Evolutionary conservation across 2,329 filamentous ascomycete species (phyloP).

Genomic region (Hymenoscyphus infarciens): DNA sequence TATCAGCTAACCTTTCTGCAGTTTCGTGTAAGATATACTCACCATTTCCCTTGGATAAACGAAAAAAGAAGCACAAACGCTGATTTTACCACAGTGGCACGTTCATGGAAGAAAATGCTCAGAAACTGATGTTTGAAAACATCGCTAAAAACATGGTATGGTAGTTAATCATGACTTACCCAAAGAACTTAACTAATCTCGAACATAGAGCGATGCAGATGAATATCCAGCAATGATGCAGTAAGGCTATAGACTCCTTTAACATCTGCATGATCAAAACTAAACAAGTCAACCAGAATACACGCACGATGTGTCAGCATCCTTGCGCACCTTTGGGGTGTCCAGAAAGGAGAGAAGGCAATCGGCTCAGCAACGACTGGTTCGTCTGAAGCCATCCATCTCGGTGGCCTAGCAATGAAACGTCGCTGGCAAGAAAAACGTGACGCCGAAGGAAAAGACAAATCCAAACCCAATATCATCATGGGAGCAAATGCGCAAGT

Average conservation of each 20-base stretch:
- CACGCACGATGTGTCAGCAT: slow-evolving; percentile 67
- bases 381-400: slow-evolving; percentile 67
- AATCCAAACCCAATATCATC: slow-evolving; percentile 64
- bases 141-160: slow-evolving; percentile 60
- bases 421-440: slow-evolving; percentile 67
- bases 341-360: slow-evolving; percentile 57
- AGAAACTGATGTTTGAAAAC: slow-evolving; percentile 64
- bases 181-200: not conserved
- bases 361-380: slow-evolving; percentile 69
- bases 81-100: slow-evolving; percentile 47
- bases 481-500: slow-evolving; percentile 74
- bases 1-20: slow-evolving; percentile 1
- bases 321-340: slow-evolving; percentile 63
- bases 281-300: slow-evolving; percentile 38
- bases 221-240: slow-evolving; percentile 57
- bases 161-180: not conserved
- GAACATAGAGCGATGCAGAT: slow-evolving; percentile 51
- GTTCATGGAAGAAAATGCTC: slow-evolving; percentile 66
- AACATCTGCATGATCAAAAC: not conserved
- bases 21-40: slow-evolving; percentile 10
- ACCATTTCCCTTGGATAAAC: not conserved
- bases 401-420: slow-evolving; percentile 71
- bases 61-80: not conserved
- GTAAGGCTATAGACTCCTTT: not conserved
- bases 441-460: slow-evolving; percentile 57